These are phyloP conservation scores for Tricholoma saponaceum DNA, from an alignment of 768 basidiomycete genomes.

Conservation along the genomic window DNA sequence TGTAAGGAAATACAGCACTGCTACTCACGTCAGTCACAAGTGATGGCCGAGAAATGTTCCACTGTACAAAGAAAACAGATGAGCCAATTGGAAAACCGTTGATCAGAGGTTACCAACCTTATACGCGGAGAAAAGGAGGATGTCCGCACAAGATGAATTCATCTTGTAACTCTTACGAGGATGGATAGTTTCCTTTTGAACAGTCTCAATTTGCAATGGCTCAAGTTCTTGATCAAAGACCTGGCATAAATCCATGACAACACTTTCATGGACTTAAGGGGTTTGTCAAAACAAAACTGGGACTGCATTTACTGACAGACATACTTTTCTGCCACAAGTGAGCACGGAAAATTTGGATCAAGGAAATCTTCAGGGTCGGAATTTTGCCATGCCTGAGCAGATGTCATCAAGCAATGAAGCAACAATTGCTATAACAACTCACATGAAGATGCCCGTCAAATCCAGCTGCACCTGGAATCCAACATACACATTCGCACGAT, in stretches of 20 bases:
- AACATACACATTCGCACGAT: slow-evolving; percentile 98
- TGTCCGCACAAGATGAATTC: slow-evolving; percentile 99
- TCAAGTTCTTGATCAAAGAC: slow-evolving; percentile 99
- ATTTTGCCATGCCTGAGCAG: slow-evolving; percentile 88
- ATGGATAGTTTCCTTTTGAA: slow-evolving; percentile 99
- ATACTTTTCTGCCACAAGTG: slow-evolving; percentile 99
- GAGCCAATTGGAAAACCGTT: background rate
- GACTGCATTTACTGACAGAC: slow-evolving; percentile 31
- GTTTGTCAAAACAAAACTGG: slow-evolving; percentile 4
- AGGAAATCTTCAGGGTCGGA: slow-evolving; percentile 95
- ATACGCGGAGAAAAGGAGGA: slow-evolving; percentile 93
- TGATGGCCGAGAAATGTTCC: slow-evolving; percentile 97
- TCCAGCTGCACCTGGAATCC: slow-evolving; percentile 99
- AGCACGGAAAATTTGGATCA: slow-evolving; percentile 99
- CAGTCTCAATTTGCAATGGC: slow-evolving; percentile 97
- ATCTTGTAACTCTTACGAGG: slow-evolving; percentile 99
- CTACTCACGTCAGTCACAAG: slow-evolving; percentile 83
- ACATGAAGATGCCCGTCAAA: slow-evolving; percentile 95
- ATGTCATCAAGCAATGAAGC: background rate
- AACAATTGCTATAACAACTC: slow-evolving; percentile 15
- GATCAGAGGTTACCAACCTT: slow-evolving; percentile 42
- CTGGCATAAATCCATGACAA: slow-evolving; percentile 96
- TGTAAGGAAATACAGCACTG: background rate
- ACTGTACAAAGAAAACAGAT: slow-evolving; percentile 39
- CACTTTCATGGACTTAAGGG: slow-evolving; percentile 77